Percentiles rank a stretch among this genome's conserved stretches.
phyloP scores from a whole-genome alignment of 106 monocot genomes.

The Apostasia shenzhenica region DNA sequence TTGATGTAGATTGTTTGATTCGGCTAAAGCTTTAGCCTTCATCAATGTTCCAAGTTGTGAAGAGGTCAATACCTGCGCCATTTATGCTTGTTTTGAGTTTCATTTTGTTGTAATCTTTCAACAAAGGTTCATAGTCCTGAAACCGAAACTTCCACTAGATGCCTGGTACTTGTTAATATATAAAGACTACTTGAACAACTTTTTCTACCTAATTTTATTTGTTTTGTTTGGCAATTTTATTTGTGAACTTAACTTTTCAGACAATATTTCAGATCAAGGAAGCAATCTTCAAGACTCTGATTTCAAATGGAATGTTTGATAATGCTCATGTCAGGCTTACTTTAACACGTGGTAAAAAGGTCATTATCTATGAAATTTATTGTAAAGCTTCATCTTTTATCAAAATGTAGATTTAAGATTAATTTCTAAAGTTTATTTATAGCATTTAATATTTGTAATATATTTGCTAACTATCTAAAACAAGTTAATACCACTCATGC shows the following conservation, averaged over 20 bases:
- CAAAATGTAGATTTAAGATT: neutral
- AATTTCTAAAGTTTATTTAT: neutral
- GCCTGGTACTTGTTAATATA: neutral
- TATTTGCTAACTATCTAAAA: neutral
- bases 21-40: conserved; percentile 93
- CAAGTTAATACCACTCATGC: neutral
- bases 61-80: conserved; percentile 35
- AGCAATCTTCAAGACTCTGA: conserved; percentile 87
- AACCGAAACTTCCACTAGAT: neutral
- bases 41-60: conserved; percentile 69
- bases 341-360: conserved; percentile 95
- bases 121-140: neutral
- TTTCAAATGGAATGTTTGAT: conserved; percentile 87
- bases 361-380: conserved; percentile 10
- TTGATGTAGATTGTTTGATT: conserved; percentile 68
- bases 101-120: neutral
- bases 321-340: conserved; percentile 96
- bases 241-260: too few species aligned
- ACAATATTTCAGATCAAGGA: conserved; percentile 61
- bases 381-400: neutral
- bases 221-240: too few species aligned
- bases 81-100: neutral
- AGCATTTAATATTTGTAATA: neutral
- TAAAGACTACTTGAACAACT: neutral
- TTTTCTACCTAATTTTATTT: neutral